Evolutionary conservation across 164 flowering plant genomes (phyloP).

Genomic region (Umbellularia californica): DNA sequence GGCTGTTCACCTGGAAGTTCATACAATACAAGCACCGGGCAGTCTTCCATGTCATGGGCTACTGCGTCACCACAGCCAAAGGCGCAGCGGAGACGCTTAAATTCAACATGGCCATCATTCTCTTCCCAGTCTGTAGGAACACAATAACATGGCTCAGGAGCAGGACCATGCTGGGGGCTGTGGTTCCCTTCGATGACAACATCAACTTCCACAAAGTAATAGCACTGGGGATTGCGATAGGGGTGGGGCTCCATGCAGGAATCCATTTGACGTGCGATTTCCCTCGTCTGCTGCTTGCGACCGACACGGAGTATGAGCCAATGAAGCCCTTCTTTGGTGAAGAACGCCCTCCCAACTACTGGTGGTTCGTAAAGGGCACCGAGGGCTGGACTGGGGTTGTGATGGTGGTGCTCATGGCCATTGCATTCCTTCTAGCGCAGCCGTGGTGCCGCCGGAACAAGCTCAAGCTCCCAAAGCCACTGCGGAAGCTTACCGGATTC

Average conservation of each 20-base stretch:
- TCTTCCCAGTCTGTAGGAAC: constrained; percentile 64
- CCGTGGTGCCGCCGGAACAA: constrained; percentile 62
- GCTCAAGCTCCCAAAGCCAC: constrained; percentile 42
- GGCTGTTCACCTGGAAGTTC: constrained; percentile 62
- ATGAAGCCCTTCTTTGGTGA: constrained; percentile 50
- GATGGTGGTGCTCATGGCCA: constrained; percentile 68
- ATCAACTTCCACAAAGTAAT: constrained; percentile 71
- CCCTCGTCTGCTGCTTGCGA: constrained; percentile 58
- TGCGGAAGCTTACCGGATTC: constrained; percentile 63
- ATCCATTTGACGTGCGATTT: constrained; percentile 71
- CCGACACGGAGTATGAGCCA: constrained; percentile 46
- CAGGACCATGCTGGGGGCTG: constrained; percentile 43
- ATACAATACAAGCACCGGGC: constrained; percentile 49
- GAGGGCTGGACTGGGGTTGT: constrained; percentile 70
- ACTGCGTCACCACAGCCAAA: constrained; percentile 58
- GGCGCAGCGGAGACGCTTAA: constrained; percentile 70
- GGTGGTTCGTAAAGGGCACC: constrained; percentile 64
- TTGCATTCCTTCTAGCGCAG: constrained; percentile 52
- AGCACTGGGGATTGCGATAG: constrained; percentile 53
- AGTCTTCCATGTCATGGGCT: constrained; percentile 63
- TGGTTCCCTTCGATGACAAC: constrained; percentile 70
- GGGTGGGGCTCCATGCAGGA: constrained; percentile 51
- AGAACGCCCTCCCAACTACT: constrained; percentile 43
- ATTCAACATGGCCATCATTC: constrained; percentile 73
- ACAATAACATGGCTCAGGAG: constrained; percentile 66